Evolutionary conservation across 2,329 filamentous ascomycete species (phyloP), one percentile per base, ranked within the genome.

Genomic region (Colletotrichum plurivorum): DNA sequence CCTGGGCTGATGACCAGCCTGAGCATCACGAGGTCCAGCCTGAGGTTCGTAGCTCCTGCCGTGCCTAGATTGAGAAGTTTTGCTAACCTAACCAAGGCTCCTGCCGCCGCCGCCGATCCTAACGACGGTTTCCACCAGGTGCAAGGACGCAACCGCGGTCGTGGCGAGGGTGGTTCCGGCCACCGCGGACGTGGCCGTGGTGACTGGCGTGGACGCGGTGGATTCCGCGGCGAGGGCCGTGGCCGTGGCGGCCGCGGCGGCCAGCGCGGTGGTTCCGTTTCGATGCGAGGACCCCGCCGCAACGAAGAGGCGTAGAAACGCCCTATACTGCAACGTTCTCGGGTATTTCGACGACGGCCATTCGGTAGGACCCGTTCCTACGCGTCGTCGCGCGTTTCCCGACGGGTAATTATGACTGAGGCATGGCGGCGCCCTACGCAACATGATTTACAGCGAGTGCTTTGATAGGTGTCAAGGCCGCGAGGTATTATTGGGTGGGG

Each of bases 1-100:
- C 91, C 75, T 97, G 93, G 93, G 93, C 93, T 27, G 94, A 97
- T 75, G 93, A 96, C 70, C 88, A 93, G 74, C 89, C 92, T 18
- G 88, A 96, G 70, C 88, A 93, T 73, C 89, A 92, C 18, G 88
- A 90, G 69, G 79, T 78, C 63, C 78, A 78, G 45, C 73, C 79
- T 36, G 82, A 84, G 76, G 84, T 87, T 77, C 73, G 82, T 57
- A 39, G 16, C 36, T 39, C 15, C 4, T 15, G 12, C 16, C 16
- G 22, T n/a, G 7, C 27, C 15, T 25, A 36, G 15, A 10, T 16
- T n/a, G n/a, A 25, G 45, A 10, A 16, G 31, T 20, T 52, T 36
- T 15, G 22, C 67, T 70, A 43, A 70, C 52, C 58, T 20, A 36
- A 3, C 12, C 1, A 18, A 70, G 67, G 48, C 48, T 22, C 27